Percentiles rank a stretch among this genome's conserved stretches.
Evolutionary conservation across 129 eudicot genomes (phyloP).

Genomic region (Flaveria bidentis): DNA sequence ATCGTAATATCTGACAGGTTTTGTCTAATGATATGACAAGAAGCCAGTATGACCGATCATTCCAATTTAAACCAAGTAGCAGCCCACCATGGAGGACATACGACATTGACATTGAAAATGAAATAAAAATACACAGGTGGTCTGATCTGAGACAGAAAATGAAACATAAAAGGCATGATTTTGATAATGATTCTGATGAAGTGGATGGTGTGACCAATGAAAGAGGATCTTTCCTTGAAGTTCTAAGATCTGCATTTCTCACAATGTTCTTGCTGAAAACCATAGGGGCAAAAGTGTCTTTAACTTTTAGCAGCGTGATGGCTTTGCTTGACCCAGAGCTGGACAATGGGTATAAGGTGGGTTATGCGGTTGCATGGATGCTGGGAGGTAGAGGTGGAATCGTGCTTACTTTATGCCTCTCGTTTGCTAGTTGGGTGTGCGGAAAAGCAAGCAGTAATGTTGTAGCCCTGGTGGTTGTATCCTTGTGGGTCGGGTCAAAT

Average conservation of each 20-base stretch:
- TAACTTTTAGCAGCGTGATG: constrained; percentile 73
- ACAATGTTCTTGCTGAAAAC: constrained; percentile 73
- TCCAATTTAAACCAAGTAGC: constrained; percentile 35
- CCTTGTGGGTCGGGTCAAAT: constrained; percentile 80
- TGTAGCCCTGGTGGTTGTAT: constrained; percentile 59
- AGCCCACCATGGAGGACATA: constrained; percentile 44
- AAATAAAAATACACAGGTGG: constrained; percentile 60
- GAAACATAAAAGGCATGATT: constrained; percentile 37
- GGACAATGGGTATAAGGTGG: constrained; percentile 80
- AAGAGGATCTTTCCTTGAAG: constrained; percentile 59
- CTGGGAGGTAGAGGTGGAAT: constrained; percentile 81
- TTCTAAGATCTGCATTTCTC: constrained; percentile 63
- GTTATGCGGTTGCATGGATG: constrained; percentile 63
- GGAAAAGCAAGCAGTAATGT: constrained; percentile 82
- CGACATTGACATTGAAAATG: constrained; percentile 49
- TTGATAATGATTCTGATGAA: constrained; percentile 40
- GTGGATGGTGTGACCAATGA: constrained; percentile 35
- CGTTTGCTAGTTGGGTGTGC: constrained; percentile 89
- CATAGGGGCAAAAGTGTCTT: constrained; percentile 63
- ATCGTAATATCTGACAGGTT: constrained; percentile 40
- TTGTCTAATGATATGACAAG: constrained; percentile 62
- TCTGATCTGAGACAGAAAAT: constrained; percentile 58
- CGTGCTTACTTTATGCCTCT: constrained; percentile 70
- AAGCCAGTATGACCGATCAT: constrained; percentile 60
- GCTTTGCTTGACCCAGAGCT: constrained; percentile 68